Base-by-base conservation (phyloP, 192 early-diverging fungal genomes). In the Umbelopsis ramanniana region DNA sequence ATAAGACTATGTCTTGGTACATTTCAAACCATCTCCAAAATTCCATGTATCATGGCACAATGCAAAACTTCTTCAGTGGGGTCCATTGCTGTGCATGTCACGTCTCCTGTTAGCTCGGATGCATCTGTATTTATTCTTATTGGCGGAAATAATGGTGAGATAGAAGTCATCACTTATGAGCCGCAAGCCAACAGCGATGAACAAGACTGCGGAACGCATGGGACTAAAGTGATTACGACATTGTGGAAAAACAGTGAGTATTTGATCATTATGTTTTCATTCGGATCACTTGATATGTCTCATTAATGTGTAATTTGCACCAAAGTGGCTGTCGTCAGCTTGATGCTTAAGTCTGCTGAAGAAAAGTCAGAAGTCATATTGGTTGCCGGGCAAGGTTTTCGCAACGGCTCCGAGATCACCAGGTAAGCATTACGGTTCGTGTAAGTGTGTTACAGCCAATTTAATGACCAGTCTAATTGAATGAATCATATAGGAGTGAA, bases 201-300 rank as follows among this genome's bases (percentile, higher is more conserved):
- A 5, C 14, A 29, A n/a, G 19, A 37, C 2, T 38, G 37, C 7
- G 5, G 57, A 19, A 26, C 26, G 14, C 17, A 37, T 11, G 19
- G 33, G 4, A 37, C 57, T 3, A 63, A 63, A n/a, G 33, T 63
- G 4, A 26, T 63, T 33, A 63, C 57, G 1, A 63, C 57, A 2
- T 63, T 63, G 35, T 63, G 57, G 57, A 63, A 63, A 33, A 63
- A 63, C 14, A 63, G 57, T 63, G 17, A 63, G 57, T n/a, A 63
- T 35, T 23, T 26, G 14, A 37, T 11, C 1, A 37, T 15, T 5
- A 50, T 50, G n/a, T n/a, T n/a, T n/a, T n/a, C n/a, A 21, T 7
- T 2, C 19, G 14, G 2, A 63, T 12, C 11, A 12, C 29, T 35
- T 6, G 8, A 35, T 6, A 37, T 6, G 8, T 29, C 0, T 19